phyloP scores from a whole-genome alignment of 2,329 filamentous ascomycete species.

The Piedraia hortae region DNA sequence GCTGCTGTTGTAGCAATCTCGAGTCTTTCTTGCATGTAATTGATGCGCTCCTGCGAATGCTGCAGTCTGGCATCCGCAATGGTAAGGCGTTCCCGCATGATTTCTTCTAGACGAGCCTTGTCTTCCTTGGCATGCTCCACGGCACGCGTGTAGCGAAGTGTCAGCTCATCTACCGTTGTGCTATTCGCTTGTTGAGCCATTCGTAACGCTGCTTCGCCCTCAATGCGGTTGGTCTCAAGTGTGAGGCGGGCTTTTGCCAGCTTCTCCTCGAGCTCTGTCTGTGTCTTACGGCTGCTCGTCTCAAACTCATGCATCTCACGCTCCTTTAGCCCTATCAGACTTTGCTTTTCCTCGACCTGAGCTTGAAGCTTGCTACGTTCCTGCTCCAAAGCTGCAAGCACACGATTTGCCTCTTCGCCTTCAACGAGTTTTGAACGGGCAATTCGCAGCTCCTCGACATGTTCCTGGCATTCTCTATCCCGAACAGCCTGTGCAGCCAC shows the following conservation, averaged over 20 bases:
- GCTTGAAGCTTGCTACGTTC: slow-evolving; percentile 13
- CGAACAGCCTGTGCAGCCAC: slow-evolving; percentile 23
- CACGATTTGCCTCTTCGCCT: slow-evolving; percentile 50
- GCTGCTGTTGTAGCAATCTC: slow-evolving; percentile 74
- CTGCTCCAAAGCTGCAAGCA: slow-evolving; percentile 23
- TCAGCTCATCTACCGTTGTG: slow-evolving; percentile 26
- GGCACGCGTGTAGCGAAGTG: slow-evolving; percentile 31
- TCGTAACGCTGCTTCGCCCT: slow-evolving; percentile 42
- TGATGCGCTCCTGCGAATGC: slow-evolving; percentile 61
- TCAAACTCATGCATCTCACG: slow-evolving; percentile 69
- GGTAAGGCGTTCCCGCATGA: slow-evolving; percentile 53
- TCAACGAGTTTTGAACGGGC: slow-evolving; percentile 36
- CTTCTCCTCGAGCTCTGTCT: slow-evolving; percentile 55
- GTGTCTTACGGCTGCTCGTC: slow-evolving; percentile 49
- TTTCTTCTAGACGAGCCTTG: slow-evolving; percentile 49
- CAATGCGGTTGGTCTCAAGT: slow-evolving; percentile 49
- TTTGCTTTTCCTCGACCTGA: slow-evolving; percentile 46
- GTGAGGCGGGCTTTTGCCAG: slow-evolving; percentile 43
- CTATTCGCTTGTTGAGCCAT: slow-evolving; percentile 26
- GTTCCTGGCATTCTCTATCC: slow-evolving; percentile 16
- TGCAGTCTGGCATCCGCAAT: slow-evolving; percentile 63
- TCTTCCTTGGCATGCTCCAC: slow-evolving; percentile 37
- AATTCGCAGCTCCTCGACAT: slow-evolving; percentile 20
- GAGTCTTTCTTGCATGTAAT: slow-evolving; percentile 69
- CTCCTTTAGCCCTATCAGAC: slow-evolving; percentile 39